Percentiles rank a stretch among this genome's conserved stretches.
Conservation (phyloP, 148 eudicot species). For the Silene uniflora region DNA sequence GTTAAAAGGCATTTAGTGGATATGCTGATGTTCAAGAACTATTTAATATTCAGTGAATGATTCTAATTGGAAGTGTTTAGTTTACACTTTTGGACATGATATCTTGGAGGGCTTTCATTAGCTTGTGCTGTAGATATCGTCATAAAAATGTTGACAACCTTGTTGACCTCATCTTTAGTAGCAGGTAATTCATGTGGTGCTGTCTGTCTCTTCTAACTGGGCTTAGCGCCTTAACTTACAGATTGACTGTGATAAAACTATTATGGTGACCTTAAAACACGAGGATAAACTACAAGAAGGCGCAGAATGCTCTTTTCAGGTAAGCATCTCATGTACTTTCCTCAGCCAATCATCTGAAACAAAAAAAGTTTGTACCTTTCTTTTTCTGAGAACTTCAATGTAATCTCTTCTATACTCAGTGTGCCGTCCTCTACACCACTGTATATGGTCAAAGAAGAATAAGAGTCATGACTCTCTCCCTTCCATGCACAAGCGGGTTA, state of each 20-base stretch:
- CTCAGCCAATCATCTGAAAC: background rate
- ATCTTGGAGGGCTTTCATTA: background rate
- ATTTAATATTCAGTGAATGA: background rate
- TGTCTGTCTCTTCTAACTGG: slow-evolving; percentile 8
- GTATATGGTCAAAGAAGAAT: slow-evolving; percentile 97
- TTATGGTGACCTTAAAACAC: slow-evolving; percentile 84
- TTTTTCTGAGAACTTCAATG: slow-evolving; percentile 5
- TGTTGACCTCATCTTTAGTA: background rate
- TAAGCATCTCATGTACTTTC: slow-evolving; percentile 13
- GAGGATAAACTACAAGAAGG: slow-evolving; percentile 96
- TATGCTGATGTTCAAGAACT: background rate
- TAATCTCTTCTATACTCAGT: slow-evolving; percentile 36
- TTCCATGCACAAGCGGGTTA: slow-evolving; percentile 81
- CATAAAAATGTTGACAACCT: background rate
- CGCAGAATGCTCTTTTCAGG: slow-evolving; percentile 91
- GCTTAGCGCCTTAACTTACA: slow-evolving; percentile 28
- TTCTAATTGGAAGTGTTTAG: background rate
- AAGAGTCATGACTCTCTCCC: slow-evolving; percentile 80
- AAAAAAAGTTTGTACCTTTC: background rate
- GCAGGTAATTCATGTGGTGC: background rate
- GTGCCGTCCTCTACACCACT: slow-evolving; percentile 95
- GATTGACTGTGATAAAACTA: slow-evolving; percentile 97
- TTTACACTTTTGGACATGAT: background rate
- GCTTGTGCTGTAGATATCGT: background rate
- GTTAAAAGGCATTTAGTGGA: background rate